These are phyloP conservation scores for Aspergillus sp. DNA, from an alignment of 2,329 filamentous ascomycete genomes.

Conservation along the genomic window DNA sequence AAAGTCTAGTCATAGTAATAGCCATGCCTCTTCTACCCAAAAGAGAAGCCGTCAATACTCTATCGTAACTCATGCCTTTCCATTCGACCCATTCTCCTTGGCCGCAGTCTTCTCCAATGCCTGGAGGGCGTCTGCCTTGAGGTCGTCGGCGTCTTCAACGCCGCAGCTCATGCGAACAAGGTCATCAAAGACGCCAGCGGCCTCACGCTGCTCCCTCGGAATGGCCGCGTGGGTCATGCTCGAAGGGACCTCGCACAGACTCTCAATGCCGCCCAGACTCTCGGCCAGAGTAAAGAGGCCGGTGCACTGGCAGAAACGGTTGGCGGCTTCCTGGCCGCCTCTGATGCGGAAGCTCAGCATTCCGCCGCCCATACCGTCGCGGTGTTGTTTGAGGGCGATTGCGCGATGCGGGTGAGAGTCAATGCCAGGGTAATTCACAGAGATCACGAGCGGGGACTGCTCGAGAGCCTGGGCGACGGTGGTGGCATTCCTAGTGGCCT, in stretches of 20 bases:
- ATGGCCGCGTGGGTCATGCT: conserved; percentile 98
- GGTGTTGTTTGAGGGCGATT: conserved; percentile 84
- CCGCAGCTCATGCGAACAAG: conserved; percentile 88
- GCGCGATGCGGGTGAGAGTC: conserved; percentile 75
- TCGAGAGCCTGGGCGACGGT: conserved; percentile 69
- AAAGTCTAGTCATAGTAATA: no score
- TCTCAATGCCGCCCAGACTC: conserved; percentile 85
- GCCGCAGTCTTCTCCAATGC: conserved; percentile 70
- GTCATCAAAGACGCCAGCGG: conserved; percentile 89
- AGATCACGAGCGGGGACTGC: conserved; percentile 67
- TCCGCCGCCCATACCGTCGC: conserved; percentile 85
- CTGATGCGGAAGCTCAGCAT: conserved; percentile 96
- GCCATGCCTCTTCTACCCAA: not conserved
- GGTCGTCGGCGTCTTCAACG: conserved; percentile 79
- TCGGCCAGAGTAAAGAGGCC: conserved; percentile 90
- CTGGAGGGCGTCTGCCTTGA: conserved; percentile 70
- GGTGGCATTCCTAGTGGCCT: conserved; percentile 73
- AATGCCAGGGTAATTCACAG: conserved; percentile 92
- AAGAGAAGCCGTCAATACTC: conserved; percentile 2
- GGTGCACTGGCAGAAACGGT: conserved; percentile 84
- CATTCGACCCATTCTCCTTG: conserved; percentile 38
- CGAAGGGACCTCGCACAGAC: conserved; percentile 79
- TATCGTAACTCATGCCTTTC: conserved; percentile 13
- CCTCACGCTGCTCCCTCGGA: conserved; percentile 79
- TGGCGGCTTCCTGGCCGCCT: conserved; percentile 75